Base-by-base conservation (phyloP, 257 asterid species). In the Ophiorrhiza pumila region DNA sequence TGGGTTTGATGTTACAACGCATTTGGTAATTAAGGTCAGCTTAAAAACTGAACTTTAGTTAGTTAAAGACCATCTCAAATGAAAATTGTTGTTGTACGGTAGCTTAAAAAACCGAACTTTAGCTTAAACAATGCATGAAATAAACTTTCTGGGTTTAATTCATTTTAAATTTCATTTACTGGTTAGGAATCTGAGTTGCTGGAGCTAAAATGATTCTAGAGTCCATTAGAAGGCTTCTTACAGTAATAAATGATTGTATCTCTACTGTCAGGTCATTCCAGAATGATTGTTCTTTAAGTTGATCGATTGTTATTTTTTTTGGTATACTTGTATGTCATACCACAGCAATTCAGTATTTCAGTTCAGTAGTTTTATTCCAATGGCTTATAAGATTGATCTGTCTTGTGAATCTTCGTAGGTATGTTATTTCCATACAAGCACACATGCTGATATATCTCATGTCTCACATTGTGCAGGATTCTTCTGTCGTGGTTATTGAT, bases 401-500 rank as follows among this genome's bases (percentile, higher is more conserved):
- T n/a, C n/a, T n/a, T n/a, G n/a, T n/a, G n/a, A n/a, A n/a, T n/a
- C n/a, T n/a, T n/a, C n/a, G 18, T 29, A 20, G 31, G 45, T 41
- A 13, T 59, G 43, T 4, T 9, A 43, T 68, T 41, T 3, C 0
- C n/a, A 50, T 57, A 10, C 52, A 23, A 14, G 59, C 7, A 35
- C 39, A 37, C 5, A 7, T 34, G 13, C 32, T 9, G 12, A 37
- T 42, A 27, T 25, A 41, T 7, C 1, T 39, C n/a, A 35, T 29
- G 37, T 41, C 4, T 29, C 34, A 11, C 8, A 42, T 32, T 14
- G 31, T 34, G 42, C 67, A 90, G 96, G 96, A 87, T 79, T 74
- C 90, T 66, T 82, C 93, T 72, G 87, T 90, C 11, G 49, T 85
- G 81, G 91, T 87, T 56, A 77, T 88, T 59, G 96, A 90, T 81